Evolutionary conservation across 768 basidiomycete species (phyloP).

Genomic region (Udeniomyces megalosporus): DNA sequence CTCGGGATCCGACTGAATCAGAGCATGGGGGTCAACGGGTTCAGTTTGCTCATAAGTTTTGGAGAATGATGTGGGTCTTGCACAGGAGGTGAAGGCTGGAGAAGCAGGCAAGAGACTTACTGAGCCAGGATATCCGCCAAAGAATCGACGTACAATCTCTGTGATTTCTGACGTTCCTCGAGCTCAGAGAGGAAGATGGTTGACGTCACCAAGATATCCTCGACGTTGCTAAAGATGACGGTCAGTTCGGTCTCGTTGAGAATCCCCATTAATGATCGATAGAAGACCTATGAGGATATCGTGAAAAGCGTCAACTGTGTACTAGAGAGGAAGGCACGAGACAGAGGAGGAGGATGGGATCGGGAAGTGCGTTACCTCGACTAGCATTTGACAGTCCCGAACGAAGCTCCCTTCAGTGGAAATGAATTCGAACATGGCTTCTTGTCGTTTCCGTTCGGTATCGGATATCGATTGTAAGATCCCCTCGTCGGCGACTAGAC

Average conservation of each 20-base stretch:
- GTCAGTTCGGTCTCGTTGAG: conserved; percentile 60
- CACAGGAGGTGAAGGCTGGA: too few relatives aligned
- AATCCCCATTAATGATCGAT: conserved; percentile 54
- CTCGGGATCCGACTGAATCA: conserved; percentile 5
- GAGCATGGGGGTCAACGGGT: not conserved
- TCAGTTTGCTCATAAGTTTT: too few relatives aligned
- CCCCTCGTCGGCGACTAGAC: conserved; percentile 27
- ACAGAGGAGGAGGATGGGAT: not conserved
- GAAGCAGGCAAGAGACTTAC: too few relatives aligned
- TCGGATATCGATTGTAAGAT: conserved; percentile 55
- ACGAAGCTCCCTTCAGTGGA: conserved; percentile 80
- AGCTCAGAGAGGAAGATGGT: conserved; percentile 13
- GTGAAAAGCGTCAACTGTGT: not conserved
- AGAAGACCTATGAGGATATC: conserved; percentile 48
- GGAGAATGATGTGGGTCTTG: too few relatives aligned
- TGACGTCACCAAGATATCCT: conserved; percentile 37
- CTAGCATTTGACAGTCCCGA: conserved; percentile 74
- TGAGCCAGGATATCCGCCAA: conserved; percentile 61
- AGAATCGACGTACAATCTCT: conserved; percentile 73
- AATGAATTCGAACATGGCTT: conserved; percentile 84
- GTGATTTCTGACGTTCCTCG: conserved; percentile 80
- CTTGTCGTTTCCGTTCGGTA: conserved; percentile 70
- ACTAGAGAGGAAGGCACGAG: not conserved
- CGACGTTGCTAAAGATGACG: conserved; percentile 63
- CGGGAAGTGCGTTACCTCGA: conserved; percentile 46